A percentile compares a stretch with the other conserved stretches of the same genome.
Evolutionary conservation across 805 yeast species (phyloP).

Genomic region (Barnettozyma wickerhamii): DNA sequence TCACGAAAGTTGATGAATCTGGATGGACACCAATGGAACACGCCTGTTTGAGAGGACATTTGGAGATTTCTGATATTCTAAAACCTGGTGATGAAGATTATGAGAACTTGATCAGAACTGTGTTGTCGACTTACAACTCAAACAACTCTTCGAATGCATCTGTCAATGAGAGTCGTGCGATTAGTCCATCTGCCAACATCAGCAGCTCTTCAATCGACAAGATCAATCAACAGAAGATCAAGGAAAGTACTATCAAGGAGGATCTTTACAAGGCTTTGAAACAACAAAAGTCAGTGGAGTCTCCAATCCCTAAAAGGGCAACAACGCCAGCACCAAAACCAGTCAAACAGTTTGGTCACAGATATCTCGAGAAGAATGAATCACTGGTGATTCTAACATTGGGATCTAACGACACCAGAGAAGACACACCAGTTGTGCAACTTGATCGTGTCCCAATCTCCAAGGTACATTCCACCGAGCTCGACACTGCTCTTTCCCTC

Average conservation of each 20-base stretch:
- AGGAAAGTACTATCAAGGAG: slow-evolving; percentile 19
- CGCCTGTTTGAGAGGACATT: slow-evolving; percentile 85
- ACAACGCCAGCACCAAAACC: slow-evolving; percentile 34
- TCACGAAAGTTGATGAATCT: slow-evolving; percentile 62
- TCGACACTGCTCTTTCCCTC: slow-evolving; percentile 83
- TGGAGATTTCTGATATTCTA: slow-evolving; percentile 60
- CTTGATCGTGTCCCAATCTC: slow-evolving; percentile 72
- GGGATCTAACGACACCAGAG: slow-evolving; percentile 80
- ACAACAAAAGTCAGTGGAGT: slow-evolving; percentile 1
- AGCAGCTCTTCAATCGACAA: slow-evolving; percentile 20
- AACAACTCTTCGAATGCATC: slow-evolving; percentile 14
- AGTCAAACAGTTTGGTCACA: slow-evolving; percentile 82
- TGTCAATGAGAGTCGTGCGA: slow-evolving; percentile 10
- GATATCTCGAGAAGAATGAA: slow-evolving; percentile 56
- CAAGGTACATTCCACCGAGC: slow-evolving; percentile 72
- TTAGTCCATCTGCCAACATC: too few relatives aligned
- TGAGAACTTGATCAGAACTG: slow-evolving; percentile 25
- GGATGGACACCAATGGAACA: slow-evolving; percentile 99
- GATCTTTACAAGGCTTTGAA: slow-evolving; percentile 15
- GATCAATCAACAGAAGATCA: slow-evolving; percentile 9
- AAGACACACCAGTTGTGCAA: slow-evolving; percentile 52
- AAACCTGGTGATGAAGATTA: slow-evolving; percentile 39
- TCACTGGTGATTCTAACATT: slow-evolving; percentile 74
- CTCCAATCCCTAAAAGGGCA: background rate
- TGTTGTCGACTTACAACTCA: slow-evolving; percentile 2